Conservation (phyloP, 2,329 filamentous ascomycete species). For the Colletotrichum sp. region DNA sequence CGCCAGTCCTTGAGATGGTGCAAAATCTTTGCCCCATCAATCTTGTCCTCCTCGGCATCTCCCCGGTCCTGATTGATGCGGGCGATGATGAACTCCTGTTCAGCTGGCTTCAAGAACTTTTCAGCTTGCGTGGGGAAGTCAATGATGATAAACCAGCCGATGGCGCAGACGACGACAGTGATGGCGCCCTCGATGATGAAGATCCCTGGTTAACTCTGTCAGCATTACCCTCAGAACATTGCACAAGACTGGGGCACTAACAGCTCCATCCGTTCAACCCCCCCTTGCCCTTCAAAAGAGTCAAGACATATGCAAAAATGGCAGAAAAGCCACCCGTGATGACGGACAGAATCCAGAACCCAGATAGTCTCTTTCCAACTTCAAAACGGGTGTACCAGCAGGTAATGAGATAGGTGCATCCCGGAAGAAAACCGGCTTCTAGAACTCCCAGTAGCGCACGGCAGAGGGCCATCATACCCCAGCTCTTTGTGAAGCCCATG, state of each 20-base stretch:
- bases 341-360: slow-evolving; percentile 16
- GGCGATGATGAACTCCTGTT: slow-evolving; percentile 31
- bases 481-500: slow-evolving; percentile 35
- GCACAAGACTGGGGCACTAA: background rate
- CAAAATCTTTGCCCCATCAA: slow-evolving; percentile 29
- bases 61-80: slow-evolving; percentile 33
- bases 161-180: slow-evolving; percentile 31
- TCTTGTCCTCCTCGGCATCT: slow-evolving; percentile 26
- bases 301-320: slow-evolving; percentile 23
- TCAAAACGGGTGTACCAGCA: slow-evolving; percentile 42
- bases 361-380: slow-evolving; percentile 30
- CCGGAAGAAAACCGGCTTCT: slow-evolving; percentile 30
- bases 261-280: slow-evolving; percentile 15
- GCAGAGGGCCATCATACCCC: slow-evolving; percentile 28
- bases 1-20: slow-evolving; percentile 37
- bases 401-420: slow-evolving; percentile 37
- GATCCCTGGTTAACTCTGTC: background rate
- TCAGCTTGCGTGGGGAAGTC: slow-evolving; percentile 26
- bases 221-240: background rate
- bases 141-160: slow-evolving; percentile 23
- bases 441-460: slow-evolving; percentile 25
- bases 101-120: slow-evolving; percentile 25
- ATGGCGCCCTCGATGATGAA: slow-evolving; percentile 26
- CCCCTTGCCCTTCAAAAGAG: background rate
- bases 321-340: slow-evolving; percentile 7